Conservation (phyloP, 2,329 filamentous ascomycete genomes). For the Colletotrichum chlorophyti region DNA sequence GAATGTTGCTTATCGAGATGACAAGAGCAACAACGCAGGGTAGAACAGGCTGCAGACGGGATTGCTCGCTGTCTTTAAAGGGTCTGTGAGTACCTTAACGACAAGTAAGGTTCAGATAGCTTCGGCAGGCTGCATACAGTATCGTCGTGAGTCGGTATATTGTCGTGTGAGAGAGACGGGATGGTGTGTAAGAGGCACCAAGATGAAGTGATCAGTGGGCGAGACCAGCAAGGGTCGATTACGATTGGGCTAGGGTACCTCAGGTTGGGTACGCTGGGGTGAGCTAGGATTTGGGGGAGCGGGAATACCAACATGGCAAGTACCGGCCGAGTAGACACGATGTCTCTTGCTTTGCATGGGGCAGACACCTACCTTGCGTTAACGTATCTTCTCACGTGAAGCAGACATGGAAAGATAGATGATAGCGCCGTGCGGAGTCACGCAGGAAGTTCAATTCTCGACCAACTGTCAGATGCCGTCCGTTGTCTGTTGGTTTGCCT, state of each 20-base stretch:
- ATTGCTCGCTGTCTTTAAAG: conserved; percentile 14
- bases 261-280: too few relatives aligned
- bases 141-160: not conserved
- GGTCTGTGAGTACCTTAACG: conserved; percentile 6
- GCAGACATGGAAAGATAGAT: not conserved
- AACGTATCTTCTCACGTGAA: too few relatives aligned
- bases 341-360: too few relatives aligned
- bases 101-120: conserved; percentile 15
- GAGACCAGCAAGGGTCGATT: conserved; percentile 16
- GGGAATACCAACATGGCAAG: not conserved
- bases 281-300: too few relatives aligned
- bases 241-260: conserved; percentile 24
- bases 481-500: too few relatives aligned
- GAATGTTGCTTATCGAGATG: too few relatives aligned
- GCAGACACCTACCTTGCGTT: too few relatives aligned
- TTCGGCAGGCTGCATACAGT: conserved; percentile 8
- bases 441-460: conserved; percentile 7
- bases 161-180: not conserved
- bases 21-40: too few relatives aligned
- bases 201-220: conserved; percentile 11
- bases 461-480: too few relatives aligned
- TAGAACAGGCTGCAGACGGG: conserved; percentile 1
- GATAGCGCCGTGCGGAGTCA: conserved; percentile 3
- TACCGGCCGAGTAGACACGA: too few relatives aligned
- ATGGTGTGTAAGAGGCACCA: conserved; percentile 22